Evolutionary conservation across 1,284 basidiomycete genomes (phyloP).

Genomic region (Papiliotrema nemorosa): DNA sequence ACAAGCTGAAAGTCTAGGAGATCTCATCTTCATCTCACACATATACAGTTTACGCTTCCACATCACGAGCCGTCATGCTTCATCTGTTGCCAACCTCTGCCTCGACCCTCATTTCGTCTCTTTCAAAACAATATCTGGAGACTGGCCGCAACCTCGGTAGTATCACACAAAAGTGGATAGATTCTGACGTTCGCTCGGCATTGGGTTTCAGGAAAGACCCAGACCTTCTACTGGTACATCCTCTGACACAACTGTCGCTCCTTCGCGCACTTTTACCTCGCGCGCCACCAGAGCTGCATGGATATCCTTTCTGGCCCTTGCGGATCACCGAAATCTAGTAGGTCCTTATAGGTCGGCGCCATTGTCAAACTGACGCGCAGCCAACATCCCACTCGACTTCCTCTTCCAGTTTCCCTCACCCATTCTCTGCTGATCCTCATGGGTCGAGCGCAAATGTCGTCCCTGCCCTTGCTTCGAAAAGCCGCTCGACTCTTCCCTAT

Average conservation of each 20-base stretch:
- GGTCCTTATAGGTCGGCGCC: background rate
- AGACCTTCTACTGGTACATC: conserved; percentile 29
- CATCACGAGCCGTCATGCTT: background rate
- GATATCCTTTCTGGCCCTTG: conserved; percentile 31
- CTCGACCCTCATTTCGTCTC: background rate
- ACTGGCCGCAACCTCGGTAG: background rate
- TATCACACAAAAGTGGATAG: conserved; percentile 1
- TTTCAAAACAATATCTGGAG: background rate
- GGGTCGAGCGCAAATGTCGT: conserved; percentile 1
- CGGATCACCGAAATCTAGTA: conserved; percentile 32
- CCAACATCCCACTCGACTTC: conserved; percentile 21
- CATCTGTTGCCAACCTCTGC: background rate
- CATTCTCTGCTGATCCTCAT: background rate
- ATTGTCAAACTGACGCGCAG: background rate
- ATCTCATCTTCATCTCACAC: background rate
- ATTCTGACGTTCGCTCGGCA: background rate
- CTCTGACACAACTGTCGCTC: conserved; percentile 15
- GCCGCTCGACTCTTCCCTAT: background rate
- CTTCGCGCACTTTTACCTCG: conserved; percentile 21
- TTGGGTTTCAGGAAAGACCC: conserved; percentile 16
- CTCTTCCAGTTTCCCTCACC: background rate
- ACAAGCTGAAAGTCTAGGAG: background rate
- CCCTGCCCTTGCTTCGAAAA: conserved; percentile 4
- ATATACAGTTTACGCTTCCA: background rate
- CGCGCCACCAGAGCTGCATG: conserved; percentile 28